phyloP scores from a whole-genome alignment of 805 yeast species.

The Komagataella kurtzmanii region DNA sequence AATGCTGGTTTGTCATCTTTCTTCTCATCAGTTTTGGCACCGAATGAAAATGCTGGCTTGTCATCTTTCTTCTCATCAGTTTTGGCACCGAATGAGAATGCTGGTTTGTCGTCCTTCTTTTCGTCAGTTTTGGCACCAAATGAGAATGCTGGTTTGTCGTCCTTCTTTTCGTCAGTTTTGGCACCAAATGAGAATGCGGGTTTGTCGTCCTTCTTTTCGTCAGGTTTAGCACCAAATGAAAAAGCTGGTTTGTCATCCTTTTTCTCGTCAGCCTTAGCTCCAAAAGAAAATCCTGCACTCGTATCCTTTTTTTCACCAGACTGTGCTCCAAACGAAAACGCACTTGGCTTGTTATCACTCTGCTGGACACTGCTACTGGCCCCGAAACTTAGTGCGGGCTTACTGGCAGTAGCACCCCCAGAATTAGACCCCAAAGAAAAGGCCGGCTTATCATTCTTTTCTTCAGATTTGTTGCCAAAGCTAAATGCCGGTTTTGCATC shows the following conservation, averaged over 20 bases:
- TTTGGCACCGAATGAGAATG: slow-evolving; percentile 2
- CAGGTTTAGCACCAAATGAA: slow-evolving; percentile 6
- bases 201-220: neutral
- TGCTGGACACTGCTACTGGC: neutral
- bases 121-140: slow-evolving; percentile 4
- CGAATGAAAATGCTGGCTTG: slow-evolving; percentile 5
- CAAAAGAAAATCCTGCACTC: slow-evolving; percentile 9
- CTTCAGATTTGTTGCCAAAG: slow-evolving; percentile 1
- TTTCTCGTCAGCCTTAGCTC: slow-evolving; percentile 6
- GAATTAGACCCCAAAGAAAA: slow-evolving; percentile 9
- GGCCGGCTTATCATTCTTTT: slow-evolving; percentile 7
- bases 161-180: neutral
- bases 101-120: slow-evolving; percentile 5
- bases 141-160: slow-evolving; percentile 5
- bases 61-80: slow-evolving; percentile 3
- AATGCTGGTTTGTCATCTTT: slow-evolving; percentile 3
- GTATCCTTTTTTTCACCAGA: neutral
- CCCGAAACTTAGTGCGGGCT: slow-evolving; percentile 2
- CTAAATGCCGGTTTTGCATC: neutral
- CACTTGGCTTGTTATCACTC: slow-evolving; percentile 1
- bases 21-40: slow-evolving; percentile 4
- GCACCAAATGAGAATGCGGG: slow-evolving; percentile 2
- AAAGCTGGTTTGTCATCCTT: slow-evolving; percentile 3
- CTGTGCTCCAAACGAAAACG: slow-evolving; percentile 4
- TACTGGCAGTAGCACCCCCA: slow-evolving; percentile 1